Conservation (phyloP, 345 rosid species). For the Raphanus raphanistrum region DNA sequence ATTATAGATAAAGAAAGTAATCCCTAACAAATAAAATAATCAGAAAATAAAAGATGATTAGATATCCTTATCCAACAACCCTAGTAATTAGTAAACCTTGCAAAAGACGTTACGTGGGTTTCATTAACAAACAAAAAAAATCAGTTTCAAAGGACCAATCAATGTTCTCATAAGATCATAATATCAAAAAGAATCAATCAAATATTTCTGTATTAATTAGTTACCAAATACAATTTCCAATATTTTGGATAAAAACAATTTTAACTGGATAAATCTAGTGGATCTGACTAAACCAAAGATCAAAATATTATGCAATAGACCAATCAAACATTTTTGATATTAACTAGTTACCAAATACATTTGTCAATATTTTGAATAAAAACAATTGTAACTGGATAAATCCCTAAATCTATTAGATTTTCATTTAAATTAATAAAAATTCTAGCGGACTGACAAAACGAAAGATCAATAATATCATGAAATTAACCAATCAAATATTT, state of each 20-base stretch:
- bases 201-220: not conserved
- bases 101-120: slow-evolving; percentile 9
- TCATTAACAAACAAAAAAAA: not conserved
- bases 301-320: not conserved
- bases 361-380: not conserved
- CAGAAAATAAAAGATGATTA: not conserved
- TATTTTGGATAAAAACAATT: not conserved
- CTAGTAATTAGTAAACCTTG: slow-evolving; percentile 11
- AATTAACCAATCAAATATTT: slow-evolving; percentile 15
- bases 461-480: not conserved
- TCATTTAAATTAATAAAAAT: not conserved
- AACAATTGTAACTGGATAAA: not conserved
- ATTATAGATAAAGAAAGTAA: not conserved
- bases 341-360: not conserved
- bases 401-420: not conserved
- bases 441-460: not conserved
- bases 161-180: slow-evolving; percentile 12
- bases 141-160: slow-evolving; percentile 17
- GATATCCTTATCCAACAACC: slow-evolving; percentile 17
- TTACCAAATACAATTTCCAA: slow-evolving; percentile 8
- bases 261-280: slow-evolving; percentile 10
- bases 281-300: not conserved
- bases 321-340: slow-evolving; percentile 7
- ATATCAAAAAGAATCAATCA: not conserved
- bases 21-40: not conserved